Evolutionary conservation across 2,329 filamentous ascomycete genomes (phyloP).

Genomic region (Dothideomycetes sp.): DNA sequence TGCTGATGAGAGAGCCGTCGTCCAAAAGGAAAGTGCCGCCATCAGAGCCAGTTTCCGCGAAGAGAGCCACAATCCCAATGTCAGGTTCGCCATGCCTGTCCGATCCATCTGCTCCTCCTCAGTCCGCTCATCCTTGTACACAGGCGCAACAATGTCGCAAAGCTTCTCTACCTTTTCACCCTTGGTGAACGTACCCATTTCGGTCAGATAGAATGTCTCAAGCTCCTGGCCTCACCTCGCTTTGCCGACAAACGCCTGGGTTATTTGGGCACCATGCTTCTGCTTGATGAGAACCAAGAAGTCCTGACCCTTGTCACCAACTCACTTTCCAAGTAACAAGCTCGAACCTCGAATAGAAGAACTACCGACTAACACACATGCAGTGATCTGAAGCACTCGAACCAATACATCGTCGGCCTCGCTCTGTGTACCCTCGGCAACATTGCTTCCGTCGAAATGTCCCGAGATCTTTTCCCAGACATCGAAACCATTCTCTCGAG

Average conservation of each 20-base stretch:
- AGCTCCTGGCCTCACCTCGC: conserved; percentile 88
- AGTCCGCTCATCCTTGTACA: conserved; percentile 1
- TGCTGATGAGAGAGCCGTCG: conserved; percentile 94
- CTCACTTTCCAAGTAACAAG: conserved; percentile 84
- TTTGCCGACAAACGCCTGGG: conserved; percentile 97
- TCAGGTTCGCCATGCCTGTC: conserved; percentile 54
- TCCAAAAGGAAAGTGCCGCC: conserved; percentile 96
- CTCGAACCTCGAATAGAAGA: background rate
- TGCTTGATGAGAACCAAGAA: conserved; percentile 97
- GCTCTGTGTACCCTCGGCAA: conserved; percentile 94
- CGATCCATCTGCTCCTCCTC: conserved; percentile 10
- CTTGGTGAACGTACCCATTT: conserved; percentile 96
- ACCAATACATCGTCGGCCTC: conserved; percentile 96
- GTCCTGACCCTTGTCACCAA: conserved; percentile 95
- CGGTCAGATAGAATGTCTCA: conserved; percentile 97
- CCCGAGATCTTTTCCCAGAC: conserved; percentile 90
- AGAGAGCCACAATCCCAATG: conserved; percentile 83
- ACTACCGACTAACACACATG: conserved; percentile 14
- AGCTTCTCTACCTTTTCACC: conserved; percentile 95
- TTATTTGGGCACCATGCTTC: conserved; percentile 88
- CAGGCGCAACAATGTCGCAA: conserved; percentile 97
- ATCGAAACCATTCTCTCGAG: conserved; percentile 87
- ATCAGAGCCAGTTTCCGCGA: conserved; percentile 97
- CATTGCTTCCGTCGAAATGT: conserved; percentile 97
- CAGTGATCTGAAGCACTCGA: conserved; percentile 92